phyloP scores from a whole-genome alignment of 139 green algal species.

The Micractinium conductrix region DNA sequence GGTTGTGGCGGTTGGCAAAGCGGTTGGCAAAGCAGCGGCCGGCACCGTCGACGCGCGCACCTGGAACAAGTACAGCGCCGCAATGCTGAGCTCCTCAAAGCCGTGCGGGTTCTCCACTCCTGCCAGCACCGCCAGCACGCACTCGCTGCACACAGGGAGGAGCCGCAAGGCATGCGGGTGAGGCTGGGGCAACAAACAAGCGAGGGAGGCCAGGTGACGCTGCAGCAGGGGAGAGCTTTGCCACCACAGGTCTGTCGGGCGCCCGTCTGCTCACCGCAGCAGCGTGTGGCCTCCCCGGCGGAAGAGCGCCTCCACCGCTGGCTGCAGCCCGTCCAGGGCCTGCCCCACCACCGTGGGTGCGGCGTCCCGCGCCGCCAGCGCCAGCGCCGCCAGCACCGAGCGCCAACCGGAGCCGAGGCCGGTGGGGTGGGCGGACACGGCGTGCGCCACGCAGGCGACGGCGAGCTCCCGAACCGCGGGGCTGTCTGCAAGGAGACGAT shows the following conservation, averaged over 20 bases:
- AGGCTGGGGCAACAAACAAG: background rate
- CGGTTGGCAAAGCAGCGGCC: no score
- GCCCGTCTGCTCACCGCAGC: slow-evolving; percentile 5
- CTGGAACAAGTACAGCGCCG: slow-evolving; percentile 44
- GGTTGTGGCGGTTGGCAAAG: no score
- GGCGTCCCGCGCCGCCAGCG: slow-evolving; percentile 55
- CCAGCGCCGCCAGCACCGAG: slow-evolving; percentile 66
- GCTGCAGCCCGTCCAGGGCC: slow-evolving; percentile 66
- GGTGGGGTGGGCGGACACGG: slow-evolving; percentile 82
- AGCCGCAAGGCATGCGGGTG: no score
- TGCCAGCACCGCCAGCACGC: slow-evolving; percentile 30
- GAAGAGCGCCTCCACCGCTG: slow-evolving; percentile 70
- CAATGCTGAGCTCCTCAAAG: slow-evolving; percentile 24
- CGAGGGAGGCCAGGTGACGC: background rate
- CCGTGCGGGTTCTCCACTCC: slow-evolving; percentile 25
- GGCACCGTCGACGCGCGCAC: background rate
- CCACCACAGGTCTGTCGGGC: no score
- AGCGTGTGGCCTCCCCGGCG: slow-evolving; percentile 5
- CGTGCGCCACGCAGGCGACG: slow-evolving; percentile 89
- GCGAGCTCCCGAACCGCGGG: slow-evolving; percentile 97
- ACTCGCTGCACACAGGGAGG: slow-evolving; percentile 13
- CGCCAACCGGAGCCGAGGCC: slow-evolving; percentile 98
- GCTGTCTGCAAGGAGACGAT: slow-evolving; percentile 58
- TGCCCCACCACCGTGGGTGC: slow-evolving; percentile 58
- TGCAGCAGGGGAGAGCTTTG: background rate